A percentile compares a stretch with the other conserved stretches of the same genome.
Evolutionary conservation across 345 rosid species (phyloP).

Genomic region (Physaria fendleri): DNA sequence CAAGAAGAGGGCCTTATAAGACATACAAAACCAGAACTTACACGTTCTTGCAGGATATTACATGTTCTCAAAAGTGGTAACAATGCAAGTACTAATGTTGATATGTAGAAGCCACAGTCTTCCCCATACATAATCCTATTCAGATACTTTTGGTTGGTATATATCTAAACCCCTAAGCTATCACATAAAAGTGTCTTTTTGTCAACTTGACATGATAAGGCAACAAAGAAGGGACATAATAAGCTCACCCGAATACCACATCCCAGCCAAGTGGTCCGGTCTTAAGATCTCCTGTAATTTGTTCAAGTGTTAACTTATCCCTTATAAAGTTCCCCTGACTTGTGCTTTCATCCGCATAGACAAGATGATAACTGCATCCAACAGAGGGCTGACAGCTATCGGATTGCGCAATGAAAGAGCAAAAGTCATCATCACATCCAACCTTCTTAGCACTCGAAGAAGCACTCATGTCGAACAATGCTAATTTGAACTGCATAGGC

Average conservation of each 20-base stretch:
- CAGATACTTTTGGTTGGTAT: too few relatives aligned
- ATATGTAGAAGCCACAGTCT: background rate
- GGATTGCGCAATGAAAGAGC: slow-evolving; percentile 37
- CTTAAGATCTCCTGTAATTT: slow-evolving; percentile 46
- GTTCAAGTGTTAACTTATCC: slow-evolving; percentile 47
- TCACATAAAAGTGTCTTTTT: too few relatives aligned
- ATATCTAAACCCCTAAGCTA: too few relatives aligned
- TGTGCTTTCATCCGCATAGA: slow-evolving; percentile 79
- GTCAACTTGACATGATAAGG: background rate
- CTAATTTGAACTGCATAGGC: slow-evolving; percentile 46
- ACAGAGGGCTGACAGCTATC: slow-evolving; percentile 45
- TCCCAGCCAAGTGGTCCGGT: slow-evolving; percentile 44
- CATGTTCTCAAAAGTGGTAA: background rate
- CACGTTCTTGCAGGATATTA: background rate
- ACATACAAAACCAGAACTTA: background rate
- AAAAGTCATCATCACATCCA: slow-evolving; percentile 52
- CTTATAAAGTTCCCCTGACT: slow-evolving; percentile 63
- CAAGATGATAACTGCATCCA: slow-evolving; percentile 53
- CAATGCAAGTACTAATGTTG: background rate
- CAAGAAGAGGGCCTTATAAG: slow-evolving; percentile 1
- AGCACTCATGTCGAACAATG: slow-evolving; percentile 42
- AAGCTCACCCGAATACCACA: slow-evolving; percentile 62
- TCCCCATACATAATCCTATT: too few relatives aligned
- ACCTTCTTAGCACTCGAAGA: slow-evolving; percentile 43
- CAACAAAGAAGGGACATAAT: background rate